Conservation (phyloP, 139 green algal genomes). For the Micromonas pusilla region DNA sequence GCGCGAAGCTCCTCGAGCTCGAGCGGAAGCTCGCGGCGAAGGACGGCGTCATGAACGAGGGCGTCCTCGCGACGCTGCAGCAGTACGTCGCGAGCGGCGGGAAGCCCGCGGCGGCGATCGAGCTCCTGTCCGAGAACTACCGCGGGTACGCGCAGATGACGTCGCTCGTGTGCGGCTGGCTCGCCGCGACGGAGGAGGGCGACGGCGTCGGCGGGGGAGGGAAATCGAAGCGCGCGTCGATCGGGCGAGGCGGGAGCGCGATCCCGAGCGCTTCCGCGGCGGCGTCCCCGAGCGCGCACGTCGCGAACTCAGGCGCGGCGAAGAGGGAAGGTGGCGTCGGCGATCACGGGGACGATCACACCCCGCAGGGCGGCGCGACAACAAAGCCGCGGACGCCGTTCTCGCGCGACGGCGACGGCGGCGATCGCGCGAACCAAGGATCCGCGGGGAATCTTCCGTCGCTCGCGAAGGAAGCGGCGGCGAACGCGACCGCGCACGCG, state of each 20-base stretch:
- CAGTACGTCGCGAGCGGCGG: background rate
- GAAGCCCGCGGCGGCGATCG: background rate
- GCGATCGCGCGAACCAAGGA: background rate
- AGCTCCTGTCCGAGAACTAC: conserved; percentile 2
- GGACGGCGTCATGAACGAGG: background rate
- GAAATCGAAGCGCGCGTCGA: background rate
- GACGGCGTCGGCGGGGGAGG: background rate
- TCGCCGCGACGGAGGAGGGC: background rate
- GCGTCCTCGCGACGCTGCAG: background rate
- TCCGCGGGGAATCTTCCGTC: too few species aligned
- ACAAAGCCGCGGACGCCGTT: background rate
- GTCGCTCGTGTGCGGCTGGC: background rate
- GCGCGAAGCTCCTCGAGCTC: background rate
- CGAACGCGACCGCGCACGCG: background rate
- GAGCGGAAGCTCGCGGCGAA: conserved; percentile 1
- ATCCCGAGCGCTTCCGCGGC: background rate
- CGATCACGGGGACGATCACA: background rate
- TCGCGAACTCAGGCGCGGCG: background rate
- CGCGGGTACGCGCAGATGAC: conserved; percentile 23
- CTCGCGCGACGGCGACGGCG: background rate
- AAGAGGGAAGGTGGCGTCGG: background rate
- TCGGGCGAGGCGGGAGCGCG: background rate
- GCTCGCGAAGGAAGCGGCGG: too few species aligned
- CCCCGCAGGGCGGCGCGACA: background rate
- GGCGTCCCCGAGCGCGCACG: too few species aligned